A percentile compares a stretch with the other conserved stretches of the same genome.
Evolutionary conservation across 192 early-diverging fungal genomes (phyloP).

Genomic region (Geosiphon pyriformis): DNA sequence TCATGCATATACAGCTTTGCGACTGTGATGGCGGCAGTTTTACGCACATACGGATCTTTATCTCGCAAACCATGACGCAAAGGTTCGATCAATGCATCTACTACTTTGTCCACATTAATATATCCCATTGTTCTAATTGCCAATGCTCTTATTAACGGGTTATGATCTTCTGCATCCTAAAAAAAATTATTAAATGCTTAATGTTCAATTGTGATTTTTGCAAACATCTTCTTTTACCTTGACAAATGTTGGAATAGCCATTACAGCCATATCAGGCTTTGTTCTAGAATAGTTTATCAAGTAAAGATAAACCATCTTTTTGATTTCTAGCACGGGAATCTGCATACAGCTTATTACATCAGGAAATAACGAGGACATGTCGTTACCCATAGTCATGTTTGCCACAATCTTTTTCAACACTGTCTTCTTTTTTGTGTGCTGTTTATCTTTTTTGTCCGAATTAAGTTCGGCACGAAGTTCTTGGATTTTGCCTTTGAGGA

Average conservation of each 20-base stretch:
- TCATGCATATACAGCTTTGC: slow-evolving; percentile 92
- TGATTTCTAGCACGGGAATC: slow-evolving; percentile 79
- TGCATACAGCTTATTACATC: slow-evolving; percentile 92
- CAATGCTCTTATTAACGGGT: slow-evolving; percentile 91
- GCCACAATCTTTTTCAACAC: slow-evolving; percentile 95
- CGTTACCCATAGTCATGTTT: slow-evolving; percentile 99
- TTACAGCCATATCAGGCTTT: slow-evolving; percentile 89
- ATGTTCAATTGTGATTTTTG: too few species aligned
- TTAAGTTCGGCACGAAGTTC: slow-evolving; percentile 83
- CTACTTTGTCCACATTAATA: slow-evolving; percentile 87
- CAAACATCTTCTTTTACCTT: slow-evolving; percentile 61
- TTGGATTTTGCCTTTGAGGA: slow-evolving; percentile 90
- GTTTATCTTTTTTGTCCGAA: slow-evolving; percentile 78
- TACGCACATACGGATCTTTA: slow-evolving; percentile 93
- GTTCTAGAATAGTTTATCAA: slow-evolving; percentile 93
- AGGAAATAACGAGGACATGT: slow-evolving; percentile 90
- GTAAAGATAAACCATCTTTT: slow-evolving; percentile 94
- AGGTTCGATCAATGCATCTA: slow-evolving; percentile 80
- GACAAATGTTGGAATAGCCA: slow-evolving; percentile 84
- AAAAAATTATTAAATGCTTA: too few species aligned
- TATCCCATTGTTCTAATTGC: slow-evolving; percentile 98
- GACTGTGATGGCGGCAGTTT: slow-evolving; percentile 92
- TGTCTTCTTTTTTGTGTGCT: slow-evolving; percentile 75
- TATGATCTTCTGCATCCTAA: slow-evolving; percentile 88
- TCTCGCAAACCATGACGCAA: slow-evolving; percentile 77